Base-by-base conservation (phyloP, 179 eudicot genomes). In the Actinidia polygama region DNA sequence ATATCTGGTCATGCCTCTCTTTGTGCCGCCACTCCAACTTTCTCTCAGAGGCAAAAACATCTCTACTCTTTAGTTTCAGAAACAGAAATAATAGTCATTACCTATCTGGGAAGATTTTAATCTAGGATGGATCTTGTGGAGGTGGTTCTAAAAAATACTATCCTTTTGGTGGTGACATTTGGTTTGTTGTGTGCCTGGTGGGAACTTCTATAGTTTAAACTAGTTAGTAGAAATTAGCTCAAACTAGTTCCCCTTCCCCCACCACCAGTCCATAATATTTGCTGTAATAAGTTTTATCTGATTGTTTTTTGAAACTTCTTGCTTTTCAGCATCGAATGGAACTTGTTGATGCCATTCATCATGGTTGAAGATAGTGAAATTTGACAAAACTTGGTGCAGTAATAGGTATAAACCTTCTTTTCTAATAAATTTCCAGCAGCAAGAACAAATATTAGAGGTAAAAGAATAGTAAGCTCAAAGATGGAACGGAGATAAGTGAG, bases 261-360 rank as follows among this genome's bases (percentile, higher is more conserved):
- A 26, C 8, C 23, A 30, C 36, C 0, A 24, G 10, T 58, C 47
- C 14, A 61, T 73, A 19, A 59, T 46, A 71, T n/a, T 64, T 75
- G 84, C 53, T 77, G 5, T 26, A 7, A 16, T 54, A 19, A 10
- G 53, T 26, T 19, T 62, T 49, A 79, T 57, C 68, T 75, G 19
- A 64, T 62, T n/a, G 71, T 71, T 10, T 74, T 57, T 58, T 18
- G 66, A 75, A 16, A 15, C 26, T 36, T 77, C 24, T 77, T 76
- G 53, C 26, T 24, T 55, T 75, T 82, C 93, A 96, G 99, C 98
- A 96, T 71, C 89, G 98, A 81, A 96, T 90, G 90, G 91, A 91
- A 78, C 91, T 96, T 86, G 93, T 96, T 83, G 95, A n/a, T n/a
- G n/a, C n/a, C n/a, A 92, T 86, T 82, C 95, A 84, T 84, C 98